Base-by-base conservation (phyloP, 1,284 basidiomycete genomes). In the Apiotrichum mycotoxinovorans region DNA sequence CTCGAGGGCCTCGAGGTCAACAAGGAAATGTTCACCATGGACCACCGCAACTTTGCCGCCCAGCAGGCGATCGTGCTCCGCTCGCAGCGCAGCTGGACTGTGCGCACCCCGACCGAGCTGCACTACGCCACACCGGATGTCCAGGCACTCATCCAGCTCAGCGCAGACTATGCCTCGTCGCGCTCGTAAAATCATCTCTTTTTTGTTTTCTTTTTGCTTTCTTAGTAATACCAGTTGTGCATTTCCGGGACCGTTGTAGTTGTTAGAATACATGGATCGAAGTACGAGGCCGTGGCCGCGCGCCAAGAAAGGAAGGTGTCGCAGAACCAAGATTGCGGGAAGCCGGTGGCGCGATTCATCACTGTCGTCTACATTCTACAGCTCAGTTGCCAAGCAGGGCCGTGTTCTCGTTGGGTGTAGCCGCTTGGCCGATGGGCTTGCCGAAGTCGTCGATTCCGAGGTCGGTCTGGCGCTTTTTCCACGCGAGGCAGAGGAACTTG, bases 381-480 rank as follows among this genome's bases (percentile, higher is more conserved):
- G 15, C 33, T 34, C 33, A 9, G 33, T n/a, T n/a, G n/a, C 22
- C 25, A 11, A 50, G 33, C 18, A 59, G 53, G 26, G 55, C 42
- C 2, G 51, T 50, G 2, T 30, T 26, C 34, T 60, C 54, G 25
- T 56, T 33, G 14, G n/a, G 33, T 3, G 12, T 25, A 0, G 17
- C n/a, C 1, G 46, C 26, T 9, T 51, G 45, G 1, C 41, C 37
- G n/a, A 89, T 71, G 0, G 87, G 83, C 37, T 83, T 79, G 0
- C 96, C 95, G 70, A 95, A 98, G 76, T 98, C 95, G 72, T 98
- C 92, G 53, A 98, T 83, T n/a, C 85, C 84, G 4, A 91, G 81
- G 23, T 80, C 78, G 48, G 76, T 80, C 72, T 97, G 93, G 26
- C 89, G 83, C 27, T 82, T 62, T 71, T 87, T 90, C 88, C 90